Evolutionary conservation across 192 early-diverging fungal genomes (phyloP).

Genomic region (Oehlia diaphana): DNA sequence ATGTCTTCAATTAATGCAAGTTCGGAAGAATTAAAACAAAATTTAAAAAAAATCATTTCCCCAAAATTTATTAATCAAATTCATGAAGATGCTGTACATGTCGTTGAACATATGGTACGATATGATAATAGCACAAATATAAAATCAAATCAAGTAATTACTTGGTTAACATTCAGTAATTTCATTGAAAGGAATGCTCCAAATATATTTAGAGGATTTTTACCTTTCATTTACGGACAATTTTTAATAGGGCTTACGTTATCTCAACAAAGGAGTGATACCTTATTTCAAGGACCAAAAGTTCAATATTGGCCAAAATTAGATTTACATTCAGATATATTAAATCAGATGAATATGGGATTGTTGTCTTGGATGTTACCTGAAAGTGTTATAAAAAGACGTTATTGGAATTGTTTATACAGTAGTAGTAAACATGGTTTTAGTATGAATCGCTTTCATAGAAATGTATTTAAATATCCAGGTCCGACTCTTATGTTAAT

Average conservation of each 20-base stretch:
- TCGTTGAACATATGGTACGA: not conserved
- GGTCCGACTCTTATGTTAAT: constrained; percentile 52
- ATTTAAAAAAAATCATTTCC: not conserved
- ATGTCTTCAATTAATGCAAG: not conserved
- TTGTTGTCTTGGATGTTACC: constrained; percentile 51
- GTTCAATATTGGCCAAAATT: constrained; percentile 21
- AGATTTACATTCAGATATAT: constrained; percentile 37
- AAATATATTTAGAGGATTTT: constrained; percentile 41
- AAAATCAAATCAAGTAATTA: not conserved
- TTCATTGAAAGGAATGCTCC: constrained; percentile 41
- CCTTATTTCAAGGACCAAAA: constrained; percentile 5
- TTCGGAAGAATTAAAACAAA: not conserved
- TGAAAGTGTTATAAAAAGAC: constrained; percentile 22
- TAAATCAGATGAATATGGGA: constrained; percentile 39
- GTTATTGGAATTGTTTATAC: constrained; percentile 44
- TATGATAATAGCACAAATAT: not conserved
- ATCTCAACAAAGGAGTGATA: constrained; percentile 2
- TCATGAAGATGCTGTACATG: not conserved
- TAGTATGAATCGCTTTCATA: constrained; percentile 54
- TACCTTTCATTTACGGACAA: constrained; percentile 45
- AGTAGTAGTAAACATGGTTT: constrained; percentile 53
- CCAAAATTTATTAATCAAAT: constrained; percentile 2
- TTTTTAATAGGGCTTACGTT: constrained; percentile 44
- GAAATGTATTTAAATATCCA: constrained; percentile 54
- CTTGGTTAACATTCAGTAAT: constrained; percentile 22